Evolutionary conservation across 2,329 filamentous ascomycete species (phyloP).

Genomic region (Stemphylium vesicarium): DNA sequence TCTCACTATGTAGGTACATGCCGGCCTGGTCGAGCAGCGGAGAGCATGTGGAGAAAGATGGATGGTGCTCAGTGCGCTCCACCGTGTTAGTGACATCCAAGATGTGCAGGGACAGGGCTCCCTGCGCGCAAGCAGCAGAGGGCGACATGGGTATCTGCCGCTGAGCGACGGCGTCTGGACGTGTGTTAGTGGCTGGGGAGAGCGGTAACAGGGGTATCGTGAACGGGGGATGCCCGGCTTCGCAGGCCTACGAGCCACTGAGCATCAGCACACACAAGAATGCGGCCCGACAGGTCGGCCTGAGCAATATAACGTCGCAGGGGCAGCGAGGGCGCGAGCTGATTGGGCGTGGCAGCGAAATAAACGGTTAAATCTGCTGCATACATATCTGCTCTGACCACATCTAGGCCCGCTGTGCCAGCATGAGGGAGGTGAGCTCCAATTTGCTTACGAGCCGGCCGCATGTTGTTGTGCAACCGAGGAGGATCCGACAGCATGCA

Average conservation of each 20-base stretch:
- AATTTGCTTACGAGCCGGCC: conserved; percentile 31
- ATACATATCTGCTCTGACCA: conserved; percentile 23
- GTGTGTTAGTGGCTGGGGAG: conserved; percentile 34
- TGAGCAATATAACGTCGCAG: conserved; percentile 43
- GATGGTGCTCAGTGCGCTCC: conserved; percentile 43
- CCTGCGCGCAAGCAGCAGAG: conserved; percentile 32
- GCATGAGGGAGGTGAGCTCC: conserved; percentile 20
- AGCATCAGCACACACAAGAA: conserved; percentile 27
- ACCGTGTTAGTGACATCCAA: conserved; percentile 34
- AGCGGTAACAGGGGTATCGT: conserved; percentile 24
- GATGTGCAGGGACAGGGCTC: conserved; percentile 35
- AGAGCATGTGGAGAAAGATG: conserved; percentile 47
- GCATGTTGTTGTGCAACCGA: conserved; percentile 26
- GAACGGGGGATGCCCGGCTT: conserved; percentile 30
- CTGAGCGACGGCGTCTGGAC: conserved; percentile 26
- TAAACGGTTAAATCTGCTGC: conserved; percentile 46
- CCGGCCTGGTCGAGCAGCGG: conserved; percentile 37
- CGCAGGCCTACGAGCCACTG: conserved; percentile 31
- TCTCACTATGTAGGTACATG: conserved; percentile 41
- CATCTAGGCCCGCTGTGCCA: conserved; percentile 24
- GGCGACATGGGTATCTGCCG: conserved; percentile 27
- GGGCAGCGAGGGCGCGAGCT: conserved; percentile 20
- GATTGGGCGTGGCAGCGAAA: conserved; percentile 36
- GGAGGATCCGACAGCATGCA: conserved; percentile 18
- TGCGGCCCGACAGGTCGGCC: conserved; percentile 39